Evolutionary conservation across 1,284 basidiomycete genomes (phyloP).

Genomic region (Anthracocystis walkeri): DNA sequence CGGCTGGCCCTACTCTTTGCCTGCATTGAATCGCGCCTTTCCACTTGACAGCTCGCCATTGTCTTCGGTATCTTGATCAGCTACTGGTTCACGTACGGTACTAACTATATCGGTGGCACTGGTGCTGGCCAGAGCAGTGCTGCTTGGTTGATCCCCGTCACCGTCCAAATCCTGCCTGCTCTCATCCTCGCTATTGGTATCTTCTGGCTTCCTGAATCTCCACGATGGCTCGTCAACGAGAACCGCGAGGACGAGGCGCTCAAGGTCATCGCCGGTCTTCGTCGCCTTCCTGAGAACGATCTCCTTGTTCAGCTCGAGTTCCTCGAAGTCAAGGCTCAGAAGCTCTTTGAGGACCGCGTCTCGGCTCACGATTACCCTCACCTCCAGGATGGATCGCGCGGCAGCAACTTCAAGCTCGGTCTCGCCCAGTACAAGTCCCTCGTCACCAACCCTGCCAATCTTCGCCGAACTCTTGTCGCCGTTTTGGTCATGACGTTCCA

Average conservation of each 20-base stretch:
- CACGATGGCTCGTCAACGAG: slow-evolving; percentile 79
- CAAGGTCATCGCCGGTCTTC: slow-evolving; percentile 76
- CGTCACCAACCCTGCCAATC: slow-evolving; percentile 73
- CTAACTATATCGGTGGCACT: slow-evolving; percentile 73
- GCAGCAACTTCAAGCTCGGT: slow-evolving; percentile 76
- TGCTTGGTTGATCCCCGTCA: slow-evolving; percentile 82
- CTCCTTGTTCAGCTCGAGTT: slow-evolving; percentile 82
- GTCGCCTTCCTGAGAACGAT: slow-evolving; percentile 74
- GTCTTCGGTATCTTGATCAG: slow-evolving; percentile 70
- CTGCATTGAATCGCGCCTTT: background rate
- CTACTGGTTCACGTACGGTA: slow-evolving; percentile 83
- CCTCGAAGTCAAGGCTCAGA: slow-evolving; percentile 83
- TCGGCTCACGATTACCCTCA: slow-evolving; percentile 72
- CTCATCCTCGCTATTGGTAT: slow-evolving; percentile 75
- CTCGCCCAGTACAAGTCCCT: slow-evolving; percentile 70
- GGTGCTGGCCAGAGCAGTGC: slow-evolving; percentile 76
- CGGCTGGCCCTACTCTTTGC: background rate
- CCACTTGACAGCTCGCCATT: slow-evolving; percentile 20
- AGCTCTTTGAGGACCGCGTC: slow-evolving; percentile 48
- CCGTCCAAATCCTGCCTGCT: slow-evolving; percentile 80
- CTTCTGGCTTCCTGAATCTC: slow-evolving; percentile 79
- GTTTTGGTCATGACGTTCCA: slow-evolving; percentile 82
- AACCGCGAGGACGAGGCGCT: slow-evolving; percentile 81
- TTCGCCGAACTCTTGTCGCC: slow-evolving; percentile 76
- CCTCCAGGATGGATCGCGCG: slow-evolving; percentile 76